Conservation (phyloP, 176 grass and related monocot species). For the Luzula sylvatica region DNA sequence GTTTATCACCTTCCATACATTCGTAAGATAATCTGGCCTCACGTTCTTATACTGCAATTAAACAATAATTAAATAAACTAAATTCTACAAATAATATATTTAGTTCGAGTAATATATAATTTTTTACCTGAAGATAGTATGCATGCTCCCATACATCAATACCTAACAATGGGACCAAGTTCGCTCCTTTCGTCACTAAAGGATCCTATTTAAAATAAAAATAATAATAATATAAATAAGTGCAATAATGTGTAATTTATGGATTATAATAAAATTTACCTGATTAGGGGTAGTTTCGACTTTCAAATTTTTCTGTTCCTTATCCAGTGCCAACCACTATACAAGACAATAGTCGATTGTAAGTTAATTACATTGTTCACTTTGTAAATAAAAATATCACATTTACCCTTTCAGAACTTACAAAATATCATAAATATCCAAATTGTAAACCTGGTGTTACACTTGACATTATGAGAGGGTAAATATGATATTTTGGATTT, state of each 20-base stretch:
- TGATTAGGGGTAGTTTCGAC: constrained; percentile 98
- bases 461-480: too few species aligned
- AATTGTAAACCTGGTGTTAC: too few species aligned
- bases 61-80: background rate
- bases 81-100: background rate
- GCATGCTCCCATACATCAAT: constrained; percentile 99
- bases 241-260: background rate
- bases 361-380: too few species aligned
- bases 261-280: constrained; percentile 36
- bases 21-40: constrained; percentile 79
- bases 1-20: constrained; percentile 95
- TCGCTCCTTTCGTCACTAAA: constrained; percentile 84
- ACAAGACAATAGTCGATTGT: constrained; percentile 2
- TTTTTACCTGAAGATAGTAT: constrained; percentile 88
- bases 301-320: constrained; percentile 69
- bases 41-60: constrained; percentile 92
- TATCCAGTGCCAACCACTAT: constrained; percentile 95
- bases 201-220: constrained; percentile 42
- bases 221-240: constrained; percentile 4
- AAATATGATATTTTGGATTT: too few species aligned
- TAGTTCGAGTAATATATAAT: too few species aligned
- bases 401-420: too few species aligned
- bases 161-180: constrained; percentile 69
- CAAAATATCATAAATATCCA: too few species aligned
- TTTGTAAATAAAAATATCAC: too few species aligned